Evolutionary conservation across 495 filamentous ascomycete genomes (phyloP).

Genomic region (Annulohypoxylon maeteangense): DNA sequence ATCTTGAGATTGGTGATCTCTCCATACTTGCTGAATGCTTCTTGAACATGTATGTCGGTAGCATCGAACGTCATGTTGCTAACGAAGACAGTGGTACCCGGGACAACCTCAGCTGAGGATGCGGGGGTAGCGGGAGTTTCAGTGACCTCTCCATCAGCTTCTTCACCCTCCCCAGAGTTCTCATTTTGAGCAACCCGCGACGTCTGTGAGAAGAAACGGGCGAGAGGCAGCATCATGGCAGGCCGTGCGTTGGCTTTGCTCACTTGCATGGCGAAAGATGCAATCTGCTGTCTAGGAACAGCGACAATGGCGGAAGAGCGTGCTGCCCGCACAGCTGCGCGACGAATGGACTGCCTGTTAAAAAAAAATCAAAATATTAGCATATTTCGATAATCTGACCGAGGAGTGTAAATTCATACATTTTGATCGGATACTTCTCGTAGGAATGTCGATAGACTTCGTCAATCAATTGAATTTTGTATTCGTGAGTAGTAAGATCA

Average conservation of each 20-base stretch:
- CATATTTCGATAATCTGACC: not conserved
- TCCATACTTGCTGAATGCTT: constrained; percentile 75
- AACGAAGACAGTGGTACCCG: constrained; percentile 65
- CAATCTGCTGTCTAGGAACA: constrained; percentile 52
- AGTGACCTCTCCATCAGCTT: constrained; percentile 22
- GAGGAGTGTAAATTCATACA: not conserved
- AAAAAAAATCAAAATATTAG: constrained; percentile 22
- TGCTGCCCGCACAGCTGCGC: constrained; percentile 66
- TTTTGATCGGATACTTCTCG: not conserved
- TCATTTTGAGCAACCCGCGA: constrained; percentile 36
- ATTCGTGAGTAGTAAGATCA: not conserved
- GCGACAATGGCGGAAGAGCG: constrained; percentile 59
- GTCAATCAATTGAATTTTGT: not conserved
- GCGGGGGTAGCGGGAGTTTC: not conserved
- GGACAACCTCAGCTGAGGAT: not conserved
- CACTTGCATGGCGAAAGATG: constrained; percentile 45
- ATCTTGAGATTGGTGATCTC: constrained; percentile 65
- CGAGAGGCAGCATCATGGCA: constrained; percentile 36
- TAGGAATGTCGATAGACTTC: not conserved
- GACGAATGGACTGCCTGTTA: constrained; percentile 65
- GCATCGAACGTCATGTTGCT: constrained; percentile 91
- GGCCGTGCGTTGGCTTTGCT: constrained; percentile 38
- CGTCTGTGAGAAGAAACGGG: constrained; percentile 54
- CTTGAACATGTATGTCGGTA: constrained; percentile 73
- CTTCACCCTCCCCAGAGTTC: constrained; percentile 12